Percentiles rank a stretch among this genome's conserved stretches.
These are phyloP conservation scores for Hericium alpestre DNA, from an alignment of 768 basidiomycete genomes.

Conservation along the genomic window DNA sequence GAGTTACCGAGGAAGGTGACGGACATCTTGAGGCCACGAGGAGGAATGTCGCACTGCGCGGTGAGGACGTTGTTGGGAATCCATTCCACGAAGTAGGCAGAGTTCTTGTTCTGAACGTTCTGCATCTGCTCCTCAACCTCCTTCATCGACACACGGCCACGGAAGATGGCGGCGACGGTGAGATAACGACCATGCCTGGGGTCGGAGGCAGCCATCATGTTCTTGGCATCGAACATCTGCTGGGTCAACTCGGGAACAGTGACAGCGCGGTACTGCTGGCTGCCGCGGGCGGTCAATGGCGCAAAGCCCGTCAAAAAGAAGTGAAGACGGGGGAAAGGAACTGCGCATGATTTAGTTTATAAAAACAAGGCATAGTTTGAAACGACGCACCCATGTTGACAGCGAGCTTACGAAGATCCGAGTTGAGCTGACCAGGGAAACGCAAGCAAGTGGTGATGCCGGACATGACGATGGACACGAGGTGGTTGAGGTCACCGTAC, in stretches of 20 bases:
- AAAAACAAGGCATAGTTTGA: not conserved
- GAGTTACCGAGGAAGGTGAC: slow-evolving; percentile 97
- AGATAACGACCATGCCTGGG: slow-evolving; percentile 96
- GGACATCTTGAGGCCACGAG: slow-evolving; percentile 91
- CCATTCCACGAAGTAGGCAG: slow-evolving; percentile 98
- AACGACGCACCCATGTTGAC: slow-evolving; percentile 87
- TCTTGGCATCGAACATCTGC: slow-evolving; percentile 99
- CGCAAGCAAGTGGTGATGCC: slow-evolving; percentile 98
- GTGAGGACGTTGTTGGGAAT: slow-evolving; percentile 98
- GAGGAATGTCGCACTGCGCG: slow-evolving; percentile 96
- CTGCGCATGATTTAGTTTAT: slow-evolving; percentile 28
- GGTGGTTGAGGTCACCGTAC: slow-evolving; percentile 95
- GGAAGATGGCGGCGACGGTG: slow-evolving; percentile 95
- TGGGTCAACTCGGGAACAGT: slow-evolving; percentile 95
- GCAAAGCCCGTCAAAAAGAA: slow-evolving; percentile 99
- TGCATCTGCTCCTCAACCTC: slow-evolving; percentile 99
- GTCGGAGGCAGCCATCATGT: slow-evolving; percentile 99
- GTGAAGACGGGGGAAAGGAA: slow-evolving; percentile 98
- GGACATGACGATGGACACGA: slow-evolving; percentile 97
- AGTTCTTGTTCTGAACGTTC: slow-evolving; percentile 95
- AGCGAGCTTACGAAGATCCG: slow-evolving; percentile 93
- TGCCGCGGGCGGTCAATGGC: slow-evolving; percentile 87
- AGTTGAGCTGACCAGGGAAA: slow-evolving; percentile 99
- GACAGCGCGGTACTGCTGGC: slow-evolving; percentile 92
- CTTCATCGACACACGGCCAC: slow-evolving; percentile 99